phyloP scores from a whole-genome alignment of 2,329 filamentous ascomycete species.

The Cladobotryum mycophilum region DNA sequence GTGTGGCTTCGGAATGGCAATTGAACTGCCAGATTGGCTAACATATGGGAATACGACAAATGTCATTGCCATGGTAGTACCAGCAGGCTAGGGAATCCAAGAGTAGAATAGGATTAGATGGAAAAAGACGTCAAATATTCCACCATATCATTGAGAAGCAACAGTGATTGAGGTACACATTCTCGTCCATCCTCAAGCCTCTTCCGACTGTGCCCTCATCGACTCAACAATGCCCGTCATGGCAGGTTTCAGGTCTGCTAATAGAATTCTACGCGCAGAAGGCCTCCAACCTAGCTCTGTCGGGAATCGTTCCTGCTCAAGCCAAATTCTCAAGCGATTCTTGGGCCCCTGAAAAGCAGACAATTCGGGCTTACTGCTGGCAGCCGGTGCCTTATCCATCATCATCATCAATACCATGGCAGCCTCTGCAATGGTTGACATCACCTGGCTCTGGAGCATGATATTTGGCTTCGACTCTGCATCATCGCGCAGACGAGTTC shows the following conservation, averaged over 20 bases:
- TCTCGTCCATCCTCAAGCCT: no score
- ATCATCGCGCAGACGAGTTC: conserved; percentile 10
- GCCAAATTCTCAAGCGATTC: conserved; percentile 12
- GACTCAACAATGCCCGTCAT: conserved; percentile 1
- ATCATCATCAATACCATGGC: conserved; percentile 14
- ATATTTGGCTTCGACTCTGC: conserved; percentile 9
- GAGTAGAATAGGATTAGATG: no score
- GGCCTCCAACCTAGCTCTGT: conserved; percentile 14
- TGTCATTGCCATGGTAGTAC: no score
- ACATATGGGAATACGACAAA: no score
- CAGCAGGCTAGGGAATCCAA: no score
- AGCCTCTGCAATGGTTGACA: conserved; percentile 8
- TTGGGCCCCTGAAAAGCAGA: conserved; percentile 9
- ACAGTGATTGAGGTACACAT: no score
- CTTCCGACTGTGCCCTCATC: background rate
- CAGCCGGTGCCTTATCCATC: conserved; percentile 8
- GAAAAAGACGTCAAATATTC: no score
- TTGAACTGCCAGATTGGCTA: no score
- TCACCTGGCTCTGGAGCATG: conserved; percentile 1
- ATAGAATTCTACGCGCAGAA: conserved; percentile 5
- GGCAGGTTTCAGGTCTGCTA: conserved; percentile 6
- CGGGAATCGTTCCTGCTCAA: conserved; percentile 12
- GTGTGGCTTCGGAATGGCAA: no score
- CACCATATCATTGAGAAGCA: no score
- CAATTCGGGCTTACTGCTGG: conserved; percentile 1